Evolutionary conservation across 2,329 filamentous ascomycete genomes (phyloP), one percentile per base, ranked within the genome.

Genomic region (Chaetothyriales sp.): DNA sequence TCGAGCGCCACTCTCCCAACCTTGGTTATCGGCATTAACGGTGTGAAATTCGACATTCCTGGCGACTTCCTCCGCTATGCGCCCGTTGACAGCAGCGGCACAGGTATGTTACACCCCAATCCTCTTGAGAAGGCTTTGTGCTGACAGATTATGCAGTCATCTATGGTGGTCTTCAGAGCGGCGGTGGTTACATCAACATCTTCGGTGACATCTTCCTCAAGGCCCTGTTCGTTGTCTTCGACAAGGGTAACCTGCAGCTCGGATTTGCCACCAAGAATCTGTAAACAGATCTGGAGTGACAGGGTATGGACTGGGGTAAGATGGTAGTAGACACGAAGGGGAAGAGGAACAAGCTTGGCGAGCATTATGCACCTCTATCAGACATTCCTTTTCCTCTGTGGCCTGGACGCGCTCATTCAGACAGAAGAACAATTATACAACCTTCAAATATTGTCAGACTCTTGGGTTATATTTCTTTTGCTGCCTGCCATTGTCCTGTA

Each of bases 161-260:
- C 73, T 89, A 78, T 64, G 86, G 86, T 50, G 86, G 85, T 47
- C 76, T 93, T 55, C 86, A 92, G 71, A 73, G 67, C 56, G 72
- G 75, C 59, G 61, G 66, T 1, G 76, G 73, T n/a, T 65, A n/a
- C 18, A 12, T 81, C 55, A 78, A 74, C 51, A 86, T 93, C 61
- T 77, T 89, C 51, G 86, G 86, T 7, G 84, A 89, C 54, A 73
- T 84, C 51, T 86, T 88, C 70, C 74, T 92, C 58, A 92, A 92
- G 77, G 77, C 77, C 50, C 72, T 84, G 56, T 88, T 84, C 62
- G 79, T 83, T 26, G 78, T 86, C 46, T 87, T 86, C 64, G 82
- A 87, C 62, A 57, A 48, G 28, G 57, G 53, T 49, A 56, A 56
- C 48, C 28, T 49, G 43, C 56, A 56, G 46, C 50, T 60, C 46